These are phyloP conservation scores for Dictyostelium firmibasis DNA, from an alignment of 78 protist genomes.

Conservation along the genomic window DNA sequence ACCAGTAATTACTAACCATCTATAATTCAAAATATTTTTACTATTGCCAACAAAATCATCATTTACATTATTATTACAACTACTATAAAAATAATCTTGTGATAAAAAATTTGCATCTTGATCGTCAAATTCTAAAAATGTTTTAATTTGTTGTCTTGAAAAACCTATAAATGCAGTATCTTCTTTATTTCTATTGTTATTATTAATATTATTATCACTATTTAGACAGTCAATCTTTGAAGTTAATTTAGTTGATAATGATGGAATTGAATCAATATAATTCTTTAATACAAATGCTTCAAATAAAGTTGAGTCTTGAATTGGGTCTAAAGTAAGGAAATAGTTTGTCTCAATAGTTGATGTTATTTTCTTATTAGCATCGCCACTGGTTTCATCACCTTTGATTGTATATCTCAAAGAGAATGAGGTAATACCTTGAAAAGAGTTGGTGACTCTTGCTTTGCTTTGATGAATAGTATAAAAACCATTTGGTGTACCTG, in stretches of 20 bases:
- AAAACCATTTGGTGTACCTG: conserved; percentile 26
- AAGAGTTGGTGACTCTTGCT: conserved; percentile 38
- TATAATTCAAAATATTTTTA: background rate
- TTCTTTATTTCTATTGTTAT: background rate
- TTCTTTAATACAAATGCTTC: conserved; percentile 49
- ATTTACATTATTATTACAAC: background rate
- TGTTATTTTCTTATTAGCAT: background rate
- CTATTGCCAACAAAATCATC: background rate
- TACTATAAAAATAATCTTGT: background rate
- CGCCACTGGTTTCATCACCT: background rate
- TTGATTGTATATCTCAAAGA: background rate
- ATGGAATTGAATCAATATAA: conserved; percentile 30
- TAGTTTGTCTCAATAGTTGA: background rate
- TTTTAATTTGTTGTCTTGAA: background rate
- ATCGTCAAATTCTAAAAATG: conserved; percentile 6
- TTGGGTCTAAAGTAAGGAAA: conserved; percentile 33
- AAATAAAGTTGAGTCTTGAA: conserved; percentile 18
- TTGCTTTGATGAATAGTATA: conserved; percentile 64
- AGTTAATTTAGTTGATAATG: background rate
- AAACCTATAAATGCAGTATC: background rate
- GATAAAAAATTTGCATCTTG: background rate
- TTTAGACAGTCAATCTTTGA: background rate
- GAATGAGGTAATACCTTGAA: conserved; percentile 65
- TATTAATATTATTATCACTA: background rate
- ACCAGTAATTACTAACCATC: conserved; percentile 1